phyloP scores from a whole-genome alignment of 2,329 filamentous ascomycete species.

The Lojkania enalia region DNA sequence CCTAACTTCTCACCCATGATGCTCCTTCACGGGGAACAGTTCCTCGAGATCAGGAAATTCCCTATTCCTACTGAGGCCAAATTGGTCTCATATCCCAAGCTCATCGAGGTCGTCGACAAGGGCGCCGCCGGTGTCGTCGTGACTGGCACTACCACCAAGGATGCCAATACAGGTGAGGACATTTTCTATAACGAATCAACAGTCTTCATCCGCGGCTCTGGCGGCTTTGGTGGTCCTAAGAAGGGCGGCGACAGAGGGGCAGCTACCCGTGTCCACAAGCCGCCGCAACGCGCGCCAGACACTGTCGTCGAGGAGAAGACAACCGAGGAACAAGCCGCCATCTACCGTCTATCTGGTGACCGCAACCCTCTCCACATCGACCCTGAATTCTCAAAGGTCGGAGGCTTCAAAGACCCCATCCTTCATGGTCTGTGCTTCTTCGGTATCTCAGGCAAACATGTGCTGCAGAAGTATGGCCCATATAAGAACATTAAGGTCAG shows the following conservation, averaged over 20 bases:
- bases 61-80: conserved; percentile 84
- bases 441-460: conserved; percentile 86
- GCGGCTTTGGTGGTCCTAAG: conserved; percentile 83
- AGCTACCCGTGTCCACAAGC: conserved; percentile 76
- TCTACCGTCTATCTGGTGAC: conserved; percentile 93
- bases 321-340: conserved; percentile 83
- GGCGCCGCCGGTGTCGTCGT: conserved; percentile 84
- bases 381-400: conserved; percentile 89
- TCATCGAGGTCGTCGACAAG: conserved; percentile 96
- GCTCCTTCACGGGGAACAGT: conserved; percentile 98
- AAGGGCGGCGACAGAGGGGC: conserved; percentile 78
- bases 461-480: conserved; percentile 79
- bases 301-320: conserved; percentile 83
- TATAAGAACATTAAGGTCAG: conserved; percentile 93
- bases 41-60: conserved; percentile 89
- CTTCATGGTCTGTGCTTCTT: conserved; percentile 97
- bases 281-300: conserved; percentile 77
- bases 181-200: conserved; percentile 96
- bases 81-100: conserved; percentile 73
- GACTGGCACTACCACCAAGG: conserved; percentile 77
- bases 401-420: conserved; percentile 92
- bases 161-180: conserved; percentile 82
- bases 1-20: conserved; percentile 99
- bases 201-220: conserved; percentile 88
- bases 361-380: conserved; percentile 97